phyloP scores from a whole-genome alignment of 1,284 basidiomycete species.

The Apiotrichum laibachii region DNA sequence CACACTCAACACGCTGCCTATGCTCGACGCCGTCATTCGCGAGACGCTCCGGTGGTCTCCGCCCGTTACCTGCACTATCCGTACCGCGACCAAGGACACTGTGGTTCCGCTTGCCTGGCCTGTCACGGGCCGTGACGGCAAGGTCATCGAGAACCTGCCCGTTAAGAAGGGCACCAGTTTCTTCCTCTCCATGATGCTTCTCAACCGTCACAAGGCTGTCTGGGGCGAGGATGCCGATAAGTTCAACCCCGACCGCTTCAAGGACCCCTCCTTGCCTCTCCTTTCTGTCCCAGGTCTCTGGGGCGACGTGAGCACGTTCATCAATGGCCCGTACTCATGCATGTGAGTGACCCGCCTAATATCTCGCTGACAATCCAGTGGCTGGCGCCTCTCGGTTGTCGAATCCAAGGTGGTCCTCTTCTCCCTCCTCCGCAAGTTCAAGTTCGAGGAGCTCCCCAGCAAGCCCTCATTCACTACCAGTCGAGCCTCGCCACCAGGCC shows the following conservation, averaged over 20 bases:
- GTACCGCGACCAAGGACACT: conserved; percentile 59
- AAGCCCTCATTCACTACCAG: conserved; percentile 12
- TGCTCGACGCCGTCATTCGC: conserved; percentile 61
- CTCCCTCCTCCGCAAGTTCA: conserved; percentile 57
- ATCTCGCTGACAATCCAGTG: conserved; percentile 31
- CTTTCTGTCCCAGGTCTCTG: conserved; percentile 58
- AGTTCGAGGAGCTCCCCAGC: conserved; percentile 54
- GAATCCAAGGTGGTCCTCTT: conserved; percentile 62
- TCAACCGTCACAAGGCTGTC: conserved; percentile 59
- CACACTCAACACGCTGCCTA: conserved; percentile 52
- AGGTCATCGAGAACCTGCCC: conserved; percentile 29
- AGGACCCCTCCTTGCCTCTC: conserved; percentile 11
- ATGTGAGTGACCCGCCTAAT: conserved; percentile 44
- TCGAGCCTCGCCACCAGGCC: conserved; percentile 1
- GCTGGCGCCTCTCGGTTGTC: conserved; percentile 63
- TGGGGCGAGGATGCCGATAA: conserved; percentile 65
- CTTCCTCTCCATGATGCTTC: conserved; percentile 25
- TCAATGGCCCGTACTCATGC: conserved; percentile 61
- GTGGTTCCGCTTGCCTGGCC: conserved; percentile 59
- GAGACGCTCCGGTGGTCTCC: conserved; percentile 64
- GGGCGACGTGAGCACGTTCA: conserved; percentile 59
- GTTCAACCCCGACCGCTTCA: conserved; percentile 65
- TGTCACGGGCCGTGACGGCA: conserved; percentile 38
- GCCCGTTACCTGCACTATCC: conserved; percentile 63
- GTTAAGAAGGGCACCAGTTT: conserved; percentile 27